phyloP scores from a whole-genome alignment of 2,329 filamentous ascomycete genomes.

The Aspergillus flavus region DNA sequence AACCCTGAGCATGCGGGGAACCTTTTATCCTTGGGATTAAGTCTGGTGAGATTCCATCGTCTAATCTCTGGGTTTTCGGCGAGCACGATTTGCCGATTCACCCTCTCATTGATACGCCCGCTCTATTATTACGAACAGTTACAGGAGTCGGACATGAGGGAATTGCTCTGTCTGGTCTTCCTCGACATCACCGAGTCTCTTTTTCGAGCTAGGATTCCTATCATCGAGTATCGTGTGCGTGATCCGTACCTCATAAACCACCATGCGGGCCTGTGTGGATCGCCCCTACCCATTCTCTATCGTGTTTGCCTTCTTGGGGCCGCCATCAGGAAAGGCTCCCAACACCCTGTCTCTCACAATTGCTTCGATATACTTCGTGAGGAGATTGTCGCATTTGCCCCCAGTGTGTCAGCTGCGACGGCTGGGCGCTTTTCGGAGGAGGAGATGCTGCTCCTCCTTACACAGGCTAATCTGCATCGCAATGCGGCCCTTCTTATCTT shows the following conservation, averaged over 20 bases:
- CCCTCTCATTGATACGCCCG: background rate
- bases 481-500: conserved; percentile 1
- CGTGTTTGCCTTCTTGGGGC: background rate
- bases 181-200: conserved; percentile 2
- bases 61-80: conserved; percentile 2
- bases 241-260: background rate
- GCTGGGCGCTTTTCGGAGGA: background rate
- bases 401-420: background rate
- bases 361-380: background rate
- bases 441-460: conserved; percentile 1
- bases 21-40: background rate
- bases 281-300: conserved; percentile 2
- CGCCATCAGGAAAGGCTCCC: background rate
- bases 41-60: conserved; percentile 4
- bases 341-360: background rate
- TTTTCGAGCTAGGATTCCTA: background rate
- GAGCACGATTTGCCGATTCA: conserved; percentile 2
- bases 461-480: background rate
- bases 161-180: conserved; percentile 5
- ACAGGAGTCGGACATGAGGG: background rate
- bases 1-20: conserved; percentile 1
- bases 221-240: conserved; percentile 4
- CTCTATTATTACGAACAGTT: background rate
- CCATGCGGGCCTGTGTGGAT: conserved; percentile 7
- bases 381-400: background rate